Evolutionary conservation across 2,329 filamentous ascomycete genomes (phyloP).

Genomic region (Herpomyces periplanetae): DNA sequence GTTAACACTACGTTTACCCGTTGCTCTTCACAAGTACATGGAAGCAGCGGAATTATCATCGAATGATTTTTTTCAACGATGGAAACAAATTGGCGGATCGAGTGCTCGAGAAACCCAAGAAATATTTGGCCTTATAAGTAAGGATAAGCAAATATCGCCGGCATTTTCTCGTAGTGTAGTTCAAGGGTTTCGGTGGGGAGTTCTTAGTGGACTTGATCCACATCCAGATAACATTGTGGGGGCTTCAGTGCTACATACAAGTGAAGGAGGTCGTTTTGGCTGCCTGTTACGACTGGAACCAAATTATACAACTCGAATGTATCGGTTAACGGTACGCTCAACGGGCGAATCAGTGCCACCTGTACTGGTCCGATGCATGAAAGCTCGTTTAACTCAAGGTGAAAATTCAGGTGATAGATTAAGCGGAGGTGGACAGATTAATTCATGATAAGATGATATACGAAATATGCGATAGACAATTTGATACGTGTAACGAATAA

Average conservation of each 20-base stretch:
- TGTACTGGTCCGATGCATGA: constrained; percentile 47
- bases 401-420: too few relatives aligned
- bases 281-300: constrained; percentile 76
- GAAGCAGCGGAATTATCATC: constrained; percentile 45
- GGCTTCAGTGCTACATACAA: constrained; percentile 46
- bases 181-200: constrained; percentile 55
- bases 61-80: constrained; percentile 93
- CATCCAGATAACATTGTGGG: constrained; percentile 82
- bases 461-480: too few relatives aligned
- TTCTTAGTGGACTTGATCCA: constrained; percentile 51
- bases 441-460: too few relatives aligned
- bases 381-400: constrained; percentile 28
- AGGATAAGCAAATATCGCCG: constrained; percentile 22
- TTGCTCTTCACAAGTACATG: constrained; percentile 84
- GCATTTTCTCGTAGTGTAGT: constrained; percentile 29
- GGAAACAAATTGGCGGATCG: constrained; percentile 92
- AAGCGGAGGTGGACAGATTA: too few relatives aligned
- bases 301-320: constrained; percentile 75
- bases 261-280: constrained; percentile 55
- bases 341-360: constrained; percentile 63
- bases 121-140: constrained; percentile 28
- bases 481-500: too few relatives aligned
- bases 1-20: constrained; percentile 53
- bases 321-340: constrained; percentile 62
- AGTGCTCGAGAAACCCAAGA: constrained; percentile 50